Base-by-base conservation (phyloP, 192 early-diverging fungal species). In the Martensiomyces pterosporus region DNA sequence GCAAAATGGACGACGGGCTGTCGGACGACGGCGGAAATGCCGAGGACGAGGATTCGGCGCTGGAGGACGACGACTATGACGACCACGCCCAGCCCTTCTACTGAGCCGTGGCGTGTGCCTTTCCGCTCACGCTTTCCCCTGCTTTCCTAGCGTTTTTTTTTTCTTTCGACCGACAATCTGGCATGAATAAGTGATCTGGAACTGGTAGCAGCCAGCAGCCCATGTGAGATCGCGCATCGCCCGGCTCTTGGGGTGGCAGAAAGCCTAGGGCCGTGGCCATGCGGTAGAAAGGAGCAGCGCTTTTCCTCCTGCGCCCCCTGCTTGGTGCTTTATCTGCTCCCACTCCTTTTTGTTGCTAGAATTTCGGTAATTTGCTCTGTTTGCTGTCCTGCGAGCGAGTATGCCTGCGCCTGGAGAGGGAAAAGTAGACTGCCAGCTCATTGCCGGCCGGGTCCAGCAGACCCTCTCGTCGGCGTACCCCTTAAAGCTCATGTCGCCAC, bases 401-500 rank as follows among this genome's bases (percentile, higher is more conserved):
- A 65, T 67, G 70, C 55, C 60, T 3, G 43, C 29, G 2, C 61
- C 69, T 1, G 76, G 76, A 0, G 48, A 43, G 12, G 69, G 69
- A 14, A 51, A 22, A 6, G 55, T 77, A 15, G 39, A 59, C 55
- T 77, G 75, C 45, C 53, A 52, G 39, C 35, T 58, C 3, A 43
- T 61, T 4, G 68, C 61, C 2, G 64, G 68, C 4, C 57, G 58
- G 18, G 44, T 72, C 3, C 47, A 40, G 13, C 60, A 55, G 25
- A 35, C 50, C 2, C 49, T 41, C 24, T 47, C 53, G 13, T 65
- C 49, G 1, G 64, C 59, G n/a, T 77, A 77, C 27, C 75, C 75
- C 21, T 61, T 77, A 4, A 77, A 77, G 48, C 72, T 77, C 26
- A 59, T 77, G 7, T 42, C 75, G 26, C 68, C 75, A 2, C 43